Conservation (phyloP, 2,329 filamentous ascomycete genomes). For the Calycina marina region DNA sequence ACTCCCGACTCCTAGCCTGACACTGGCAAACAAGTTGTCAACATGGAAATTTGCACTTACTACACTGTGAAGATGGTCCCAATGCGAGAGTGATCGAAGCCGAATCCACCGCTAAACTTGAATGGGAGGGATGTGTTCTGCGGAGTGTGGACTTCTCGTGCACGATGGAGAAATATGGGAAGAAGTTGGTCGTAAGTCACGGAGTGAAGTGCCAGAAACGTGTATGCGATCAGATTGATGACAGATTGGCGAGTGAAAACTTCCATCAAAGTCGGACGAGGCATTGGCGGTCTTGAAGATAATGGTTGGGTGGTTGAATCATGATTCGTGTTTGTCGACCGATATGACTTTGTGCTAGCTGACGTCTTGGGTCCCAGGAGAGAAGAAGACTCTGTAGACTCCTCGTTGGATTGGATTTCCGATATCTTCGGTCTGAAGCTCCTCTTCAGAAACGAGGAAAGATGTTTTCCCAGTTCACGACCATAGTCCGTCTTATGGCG, state of each 20-base stretch:
- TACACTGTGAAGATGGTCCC: conserved; percentile 77
- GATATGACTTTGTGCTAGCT: too few species aligned
- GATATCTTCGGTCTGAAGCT: too few species aligned
- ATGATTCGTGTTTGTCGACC: too few species aligned
- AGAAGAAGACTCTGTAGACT: conserved; percentile 42
- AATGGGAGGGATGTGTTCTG: conserved; percentile 55
- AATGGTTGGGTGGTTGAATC: too few species aligned
- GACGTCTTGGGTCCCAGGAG: conserved; percentile 29
- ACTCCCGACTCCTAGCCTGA: too few species aligned
- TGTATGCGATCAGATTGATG: conserved; percentile 65
- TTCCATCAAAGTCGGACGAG: conserved; percentile 34
- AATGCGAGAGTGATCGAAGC: conserved; percentile 56
- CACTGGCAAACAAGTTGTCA: too few species aligned
- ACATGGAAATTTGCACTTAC: too few species aligned
- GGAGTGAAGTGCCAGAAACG: conserved; percentile 65
- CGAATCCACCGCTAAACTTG: conserved; percentile 73
- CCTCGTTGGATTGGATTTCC: too few species aligned
- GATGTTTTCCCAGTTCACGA: conserved; percentile 51
- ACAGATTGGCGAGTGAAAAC: conserved; percentile 63
- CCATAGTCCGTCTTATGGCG: conserved; percentile 61
- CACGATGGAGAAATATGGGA: conserved; percentile 77
- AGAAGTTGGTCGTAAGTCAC: conserved; percentile 79
- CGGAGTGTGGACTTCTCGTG: conserved; percentile 35
- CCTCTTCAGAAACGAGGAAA: too few species aligned
- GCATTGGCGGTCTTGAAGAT: conserved; percentile 19